These are phyloP conservation scores for Exidia glandulosa DNA, from an alignment of 768 basidiomycete species.

Conservation along the genomic window DNA sequence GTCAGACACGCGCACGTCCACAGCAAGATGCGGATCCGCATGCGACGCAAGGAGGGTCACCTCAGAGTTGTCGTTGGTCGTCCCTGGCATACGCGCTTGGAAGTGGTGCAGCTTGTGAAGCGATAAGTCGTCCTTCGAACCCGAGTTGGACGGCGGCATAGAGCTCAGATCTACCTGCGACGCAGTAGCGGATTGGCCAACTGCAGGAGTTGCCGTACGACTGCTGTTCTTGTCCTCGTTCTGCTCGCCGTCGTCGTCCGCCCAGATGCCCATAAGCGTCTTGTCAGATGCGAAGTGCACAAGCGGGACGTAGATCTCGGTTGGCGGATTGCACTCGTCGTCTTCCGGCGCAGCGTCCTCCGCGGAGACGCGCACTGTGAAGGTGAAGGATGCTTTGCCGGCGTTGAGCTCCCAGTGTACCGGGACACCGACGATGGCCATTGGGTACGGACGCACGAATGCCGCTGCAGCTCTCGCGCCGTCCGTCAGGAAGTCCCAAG, in stretches of 20 bases:
- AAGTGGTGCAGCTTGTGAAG: too few relatives aligned
- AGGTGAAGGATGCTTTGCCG: slow-evolving; percentile 52
- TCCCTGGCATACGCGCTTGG: too few relatives aligned
- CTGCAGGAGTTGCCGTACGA: too few relatives aligned
- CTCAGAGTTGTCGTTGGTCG: too few relatives aligned
- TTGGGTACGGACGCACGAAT: slow-evolving; percentile 77
- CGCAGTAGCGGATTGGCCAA: too few relatives aligned
- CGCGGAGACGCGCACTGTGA: slow-evolving; percentile 49
- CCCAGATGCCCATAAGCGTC: slow-evolving; percentile 14
- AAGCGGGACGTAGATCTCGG: slow-evolving; percentile 84
- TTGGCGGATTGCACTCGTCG: slow-evolving; percentile 37
- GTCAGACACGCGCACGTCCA: slow-evolving; percentile 32
- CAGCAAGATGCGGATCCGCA: slow-evolving; percentile 19
- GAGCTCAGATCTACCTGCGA: not conserved
- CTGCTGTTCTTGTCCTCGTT: too few relatives aligned
- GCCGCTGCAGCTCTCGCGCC: slow-evolving; percentile 79
- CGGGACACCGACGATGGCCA: slow-evolving; percentile 59
- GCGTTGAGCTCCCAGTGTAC: slow-evolving; percentile 67
- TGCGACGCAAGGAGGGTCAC: not conserved
- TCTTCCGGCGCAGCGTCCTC: slow-evolving; percentile 34
- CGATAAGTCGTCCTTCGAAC: not conserved
- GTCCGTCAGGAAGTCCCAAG: slow-evolving; percentile 67
- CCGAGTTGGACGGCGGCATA: not conserved
- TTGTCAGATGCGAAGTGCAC: slow-evolving; percentile 67
- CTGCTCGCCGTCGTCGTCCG: slow-evolving; percentile 6